A percentile compares a stretch with the other conserved stretches of the same genome.
Evolutionary conservation across 768 basidiomycete genomes (phyloP).

Genomic region (Mycena rebaudengoi): DNA sequence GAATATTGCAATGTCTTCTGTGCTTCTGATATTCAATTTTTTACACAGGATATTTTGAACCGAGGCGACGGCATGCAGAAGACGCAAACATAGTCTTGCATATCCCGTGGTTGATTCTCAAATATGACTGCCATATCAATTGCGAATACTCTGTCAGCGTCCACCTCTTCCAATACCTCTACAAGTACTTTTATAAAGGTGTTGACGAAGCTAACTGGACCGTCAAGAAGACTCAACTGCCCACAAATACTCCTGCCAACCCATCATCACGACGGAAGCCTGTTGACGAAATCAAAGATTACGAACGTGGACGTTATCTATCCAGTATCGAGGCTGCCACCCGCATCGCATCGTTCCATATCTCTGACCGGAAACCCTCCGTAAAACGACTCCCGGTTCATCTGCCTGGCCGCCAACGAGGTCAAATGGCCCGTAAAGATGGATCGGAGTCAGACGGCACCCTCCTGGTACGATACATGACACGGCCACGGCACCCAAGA

Average conservation of each 20-base stretch:
- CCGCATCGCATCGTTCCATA: too few species aligned
- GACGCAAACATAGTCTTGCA: not conserved
- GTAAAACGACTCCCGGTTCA: not conserved
- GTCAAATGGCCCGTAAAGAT: too few species aligned
- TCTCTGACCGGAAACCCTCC: not conserved
- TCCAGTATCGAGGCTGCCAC: not conserved
- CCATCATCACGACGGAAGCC: too few species aligned
- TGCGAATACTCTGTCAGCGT: not conserved
- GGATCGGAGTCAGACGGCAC: too few species aligned
- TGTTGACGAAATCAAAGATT: not conserved
- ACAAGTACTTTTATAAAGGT: not conserved
- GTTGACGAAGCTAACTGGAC: not conserved
- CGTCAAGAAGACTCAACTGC: not conserved
- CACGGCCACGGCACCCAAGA: too few species aligned
- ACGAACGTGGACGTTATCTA: not conserved
- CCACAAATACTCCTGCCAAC: too few species aligned
- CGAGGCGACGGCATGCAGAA: not conserved
- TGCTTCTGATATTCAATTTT: too few species aligned
- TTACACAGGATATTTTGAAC: not conserved
- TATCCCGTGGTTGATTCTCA: not conserved
- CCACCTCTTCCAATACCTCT: not conserved
- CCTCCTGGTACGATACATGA: too few species aligned
- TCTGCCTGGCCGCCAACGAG: not conserved
- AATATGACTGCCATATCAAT: not conserved
- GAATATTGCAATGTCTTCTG: too few species aligned